Conservation (phyloP, 2,329 filamentous ascomycete species). For the Aureobasidium sp. region DNA sequence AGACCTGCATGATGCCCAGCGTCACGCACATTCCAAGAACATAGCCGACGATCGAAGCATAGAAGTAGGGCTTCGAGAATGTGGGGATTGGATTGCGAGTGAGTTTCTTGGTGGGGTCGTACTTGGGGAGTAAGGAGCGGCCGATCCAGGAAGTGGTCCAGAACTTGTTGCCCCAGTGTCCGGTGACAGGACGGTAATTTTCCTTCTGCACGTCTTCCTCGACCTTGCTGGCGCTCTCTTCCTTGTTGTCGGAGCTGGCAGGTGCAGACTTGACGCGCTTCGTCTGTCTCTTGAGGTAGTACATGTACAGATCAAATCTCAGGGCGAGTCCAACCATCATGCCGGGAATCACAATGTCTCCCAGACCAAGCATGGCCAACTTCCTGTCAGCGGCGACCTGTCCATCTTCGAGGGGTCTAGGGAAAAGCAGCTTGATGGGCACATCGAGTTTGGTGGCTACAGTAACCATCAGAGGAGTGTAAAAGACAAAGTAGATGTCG, state of each 20-base stretch:
- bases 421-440: conserved; percentile 86
- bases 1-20: conserved; percentile 67
- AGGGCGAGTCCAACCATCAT: conserved; percentile 83
- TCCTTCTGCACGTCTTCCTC: conserved; percentile 30
- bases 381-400: conserved; percentile 37
- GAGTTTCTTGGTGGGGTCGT: conserved; percentile 21
- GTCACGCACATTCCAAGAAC: conserved; percentile 69
- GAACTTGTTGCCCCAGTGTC: conserved; percentile 75
- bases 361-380: conserved; percentile 74
- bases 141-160: conserved; percentile 52
- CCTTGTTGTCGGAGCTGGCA: conserved; percentile 30
- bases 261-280: conserved; percentile 25
- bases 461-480: conserved; percentile 77
- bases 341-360: conserved; percentile 89
- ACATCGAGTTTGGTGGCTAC: conserved; percentile 86
- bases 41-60: conserved; percentile 70
- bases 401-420: conserved; percentile 49
- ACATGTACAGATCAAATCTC: conserved; percentile 82
- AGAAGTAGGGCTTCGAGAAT: conserved; percentile 84
- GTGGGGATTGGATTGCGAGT: conserved; percentile 21
- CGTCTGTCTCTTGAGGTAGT: conserved; percentile 64
- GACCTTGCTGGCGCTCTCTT: conserved; percentile 18
- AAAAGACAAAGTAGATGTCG: conserved; percentile 89
- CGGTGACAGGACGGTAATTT: conserved; percentile 47
- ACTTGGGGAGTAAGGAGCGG: neutral